These are phyloP conservation scores for Xerophyta viscosa DNA, from an alignment of 106 monocot genomes.

Conservation along the genomic window DNA sequence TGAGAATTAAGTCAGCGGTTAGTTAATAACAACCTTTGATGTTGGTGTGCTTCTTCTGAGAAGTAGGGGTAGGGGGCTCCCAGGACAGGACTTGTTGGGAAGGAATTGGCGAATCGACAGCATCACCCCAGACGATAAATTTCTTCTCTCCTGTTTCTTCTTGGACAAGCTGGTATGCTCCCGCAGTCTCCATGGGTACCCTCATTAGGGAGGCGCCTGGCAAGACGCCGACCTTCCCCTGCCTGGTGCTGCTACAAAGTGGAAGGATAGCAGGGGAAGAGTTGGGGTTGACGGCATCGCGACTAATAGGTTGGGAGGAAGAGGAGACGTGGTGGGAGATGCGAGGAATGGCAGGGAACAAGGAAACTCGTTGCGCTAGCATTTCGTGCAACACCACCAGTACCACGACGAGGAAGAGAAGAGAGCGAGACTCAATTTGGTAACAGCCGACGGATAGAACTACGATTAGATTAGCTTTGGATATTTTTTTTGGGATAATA, in stretches of 20 bases:
- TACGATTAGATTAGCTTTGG: too few species aligned
- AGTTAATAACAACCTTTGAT: too few species aligned
- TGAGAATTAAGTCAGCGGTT: too few species aligned
- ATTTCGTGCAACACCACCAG: too few species aligned
- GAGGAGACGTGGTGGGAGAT: background rate
- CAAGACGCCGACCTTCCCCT: background rate
- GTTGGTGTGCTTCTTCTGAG: background rate
- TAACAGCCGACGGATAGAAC: too few species aligned
- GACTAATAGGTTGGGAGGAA: background rate
- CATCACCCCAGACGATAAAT: constrained; percentile 80
- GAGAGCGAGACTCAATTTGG: too few species aligned
- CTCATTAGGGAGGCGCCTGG: constrained; percentile 12
- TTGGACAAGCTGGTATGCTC: constrained; percentile 69
- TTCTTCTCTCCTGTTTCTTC: constrained; percentile 56
- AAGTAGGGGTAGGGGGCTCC: constrained; percentile 14
- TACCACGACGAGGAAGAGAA: too few species aligned
- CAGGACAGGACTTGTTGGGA: constrained; percentile 42
- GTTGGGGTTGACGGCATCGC: background rate
- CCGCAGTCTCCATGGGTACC: constrained; percentile 57
- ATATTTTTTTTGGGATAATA: too few species aligned
- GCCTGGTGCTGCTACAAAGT: background rate
- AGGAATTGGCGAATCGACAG: constrained; percentile 36
- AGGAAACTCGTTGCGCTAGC: background rate
- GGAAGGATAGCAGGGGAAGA: background rate
- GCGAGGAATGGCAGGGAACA: background rate